These are phyloP conservation scores for Verticillium isaacii DNA, from an alignment of 2,329 filamentous ascomycete species.

Conservation along the genomic window DNA sequence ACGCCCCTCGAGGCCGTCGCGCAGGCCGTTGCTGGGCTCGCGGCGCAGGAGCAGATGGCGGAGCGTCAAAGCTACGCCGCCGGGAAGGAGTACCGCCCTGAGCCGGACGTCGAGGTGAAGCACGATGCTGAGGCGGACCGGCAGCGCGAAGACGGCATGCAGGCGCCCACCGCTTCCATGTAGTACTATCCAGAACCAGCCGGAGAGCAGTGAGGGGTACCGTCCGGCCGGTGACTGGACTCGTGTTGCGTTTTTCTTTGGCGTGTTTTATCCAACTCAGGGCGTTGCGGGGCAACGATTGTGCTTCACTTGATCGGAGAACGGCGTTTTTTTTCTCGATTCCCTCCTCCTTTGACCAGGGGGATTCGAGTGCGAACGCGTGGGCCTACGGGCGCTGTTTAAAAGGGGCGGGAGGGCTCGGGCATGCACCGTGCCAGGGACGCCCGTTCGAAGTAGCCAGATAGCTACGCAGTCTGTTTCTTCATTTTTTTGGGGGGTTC, in stretches of 20 bases:
- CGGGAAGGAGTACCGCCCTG: constrained; percentile 30
- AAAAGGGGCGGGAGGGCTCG: not conserved
- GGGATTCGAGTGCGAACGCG: not conserved
- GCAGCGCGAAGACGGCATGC: constrained; percentile 37
- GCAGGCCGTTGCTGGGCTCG: constrained; percentile 40
- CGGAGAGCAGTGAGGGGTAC: not conserved
- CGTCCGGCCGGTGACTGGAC: not conserved
- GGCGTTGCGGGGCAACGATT: not conserved
- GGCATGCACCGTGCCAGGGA: not conserved
- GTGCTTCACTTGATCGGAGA: not conserved
- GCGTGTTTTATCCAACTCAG: not conserved
- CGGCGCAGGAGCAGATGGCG: constrained; percentile 34
- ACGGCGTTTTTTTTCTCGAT: not conserved
- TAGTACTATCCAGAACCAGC: constrained; percentile 12
- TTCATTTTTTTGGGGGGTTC: not conserved
- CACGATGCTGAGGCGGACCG: constrained; percentile 50
- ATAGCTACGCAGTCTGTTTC: not conserved
- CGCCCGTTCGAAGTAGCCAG: not conserved
- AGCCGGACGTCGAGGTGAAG: constrained; percentile 31
- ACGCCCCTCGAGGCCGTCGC: constrained; percentile 45
- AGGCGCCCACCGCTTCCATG: constrained; percentile 25
- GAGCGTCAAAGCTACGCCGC: constrained; percentile 29
- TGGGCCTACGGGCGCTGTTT: not conserved
- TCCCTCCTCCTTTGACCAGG: not conserved
- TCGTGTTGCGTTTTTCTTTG: not conserved